phyloP scores from a whole-genome alignment of 2,329 filamentous ascomycete species.

The Aspergillus sergii region DNA sequence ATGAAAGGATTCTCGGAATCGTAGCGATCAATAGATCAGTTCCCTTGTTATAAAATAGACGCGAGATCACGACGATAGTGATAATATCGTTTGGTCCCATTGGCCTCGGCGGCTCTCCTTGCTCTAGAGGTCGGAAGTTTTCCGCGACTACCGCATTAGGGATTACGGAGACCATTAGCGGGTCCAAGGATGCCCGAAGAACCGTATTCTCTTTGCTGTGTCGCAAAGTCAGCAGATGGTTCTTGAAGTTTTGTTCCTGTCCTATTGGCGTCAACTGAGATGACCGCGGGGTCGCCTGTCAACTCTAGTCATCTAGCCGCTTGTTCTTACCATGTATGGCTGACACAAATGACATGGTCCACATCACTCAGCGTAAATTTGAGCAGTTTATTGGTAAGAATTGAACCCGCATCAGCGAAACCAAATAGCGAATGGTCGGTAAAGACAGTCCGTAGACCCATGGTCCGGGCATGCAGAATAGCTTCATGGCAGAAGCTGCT shows the following conservation, averaged over 20 bases:
- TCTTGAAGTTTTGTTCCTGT: neutral
- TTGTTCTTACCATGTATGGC: constrained; percentile 80
- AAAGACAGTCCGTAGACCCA: constrained; percentile 94
- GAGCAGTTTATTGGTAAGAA: constrained; percentile 93
- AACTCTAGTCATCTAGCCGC: neutral
- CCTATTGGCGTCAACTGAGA: neutral
- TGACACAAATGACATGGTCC: constrained; percentile 97
- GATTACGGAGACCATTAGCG: constrained; percentile 95
- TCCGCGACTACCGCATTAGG: constrained; percentile 97
- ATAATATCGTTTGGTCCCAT: constrained; percentile 84
- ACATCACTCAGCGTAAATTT: constrained; percentile 97
- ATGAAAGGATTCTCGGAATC: constrained; percentile 86
- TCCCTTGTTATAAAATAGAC: constrained; percentile 98
- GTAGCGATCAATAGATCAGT: constrained; percentile 96
- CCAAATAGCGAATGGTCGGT: constrained; percentile 97
- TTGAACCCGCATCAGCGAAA: constrained; percentile 93
- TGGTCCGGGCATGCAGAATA: constrained; percentile 90
- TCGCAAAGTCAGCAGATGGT: constrained; percentile 12
- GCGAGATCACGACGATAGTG: constrained; percentile 95
- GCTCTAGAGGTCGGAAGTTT: constrained; percentile 76
- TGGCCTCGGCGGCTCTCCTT: constrained; percentile 62
- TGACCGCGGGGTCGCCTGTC: neutral
- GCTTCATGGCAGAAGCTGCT: constrained; percentile 94
- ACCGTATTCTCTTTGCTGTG: constrained; percentile 95
- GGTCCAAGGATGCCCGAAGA: constrained; percentile 88